Percentiles rank a stretch among this genome's conserved stretches.
phyloP scores from a whole-genome alignment of 2,329 filamentous ascomycete species.

The Furcasterigmium sp. region DNA sequence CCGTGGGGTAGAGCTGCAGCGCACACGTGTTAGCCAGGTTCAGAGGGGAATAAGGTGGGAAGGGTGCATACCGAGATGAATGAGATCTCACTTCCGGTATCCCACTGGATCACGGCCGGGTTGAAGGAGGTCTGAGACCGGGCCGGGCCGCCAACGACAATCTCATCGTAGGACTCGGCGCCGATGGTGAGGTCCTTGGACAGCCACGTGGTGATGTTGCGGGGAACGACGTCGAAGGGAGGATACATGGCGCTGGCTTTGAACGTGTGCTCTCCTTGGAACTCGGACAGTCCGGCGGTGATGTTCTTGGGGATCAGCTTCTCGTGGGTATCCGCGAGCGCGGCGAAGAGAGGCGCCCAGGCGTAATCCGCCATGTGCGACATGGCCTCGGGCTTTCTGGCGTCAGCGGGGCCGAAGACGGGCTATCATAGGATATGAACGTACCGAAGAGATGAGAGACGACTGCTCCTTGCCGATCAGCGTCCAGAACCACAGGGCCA shows the following conservation, averaged over 20 bases:
- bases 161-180: slow-evolving; percentile 52
- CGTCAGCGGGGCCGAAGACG: no score
- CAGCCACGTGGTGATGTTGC: slow-evolving; percentile 57
- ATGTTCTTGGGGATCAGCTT: slow-evolving; percentile 37
- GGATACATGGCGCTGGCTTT: slow-evolving; percentile 49
- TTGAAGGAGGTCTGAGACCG: slow-evolving; percentile 49
- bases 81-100: slow-evolving; percentile 29
- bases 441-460: slow-evolving; percentile 25
- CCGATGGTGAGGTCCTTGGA: slow-evolving; percentile 54
- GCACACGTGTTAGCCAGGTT: no score
- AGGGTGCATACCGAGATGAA: slow-evolving; percentile 21
- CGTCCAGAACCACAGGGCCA: slow-evolving; percentile 55
- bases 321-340: slow-evolving; percentile 44
- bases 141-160: slow-evolving; percentile 48
- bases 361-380: slow-evolving; percentile 55
- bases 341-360: slow-evolving; percentile 50
- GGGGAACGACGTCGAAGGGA: slow-evolving; percentile 48
- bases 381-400: slow-evolving; percentile 41
- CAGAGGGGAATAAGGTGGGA: no score
- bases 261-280: slow-evolving; percentile 49
- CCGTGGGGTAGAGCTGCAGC: slow-evolving; percentile 31
- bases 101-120: slow-evolving; percentile 57
- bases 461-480: slow-evolving; percentile 43
- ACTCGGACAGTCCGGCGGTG: slow-evolving; percentile 33
- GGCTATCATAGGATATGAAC: neutral